phyloP scores from a whole-genome alignment of 1,284 basidiomycete genomes.

The Ceratobasidium sp. region DNA sequence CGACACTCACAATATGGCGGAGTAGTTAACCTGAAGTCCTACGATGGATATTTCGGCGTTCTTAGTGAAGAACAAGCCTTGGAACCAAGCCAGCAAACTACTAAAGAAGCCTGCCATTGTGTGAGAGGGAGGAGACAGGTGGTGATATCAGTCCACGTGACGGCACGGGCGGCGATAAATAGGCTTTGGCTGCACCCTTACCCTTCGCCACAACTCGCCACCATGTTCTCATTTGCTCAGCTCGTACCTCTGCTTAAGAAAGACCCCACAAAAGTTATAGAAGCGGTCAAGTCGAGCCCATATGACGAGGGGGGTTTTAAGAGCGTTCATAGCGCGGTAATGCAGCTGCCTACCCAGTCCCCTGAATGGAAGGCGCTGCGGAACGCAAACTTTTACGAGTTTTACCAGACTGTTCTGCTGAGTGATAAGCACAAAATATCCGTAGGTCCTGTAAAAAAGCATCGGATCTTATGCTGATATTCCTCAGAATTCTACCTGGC shows the following conservation, averaged over 20 bases:
- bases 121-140: constrained; percentile 20
- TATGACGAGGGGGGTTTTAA: constrained; percentile 25
- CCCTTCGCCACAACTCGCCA: constrained; percentile 12
- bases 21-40: constrained; percentile 76
- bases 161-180: constrained; percentile 1
- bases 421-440: constrained; percentile 24
- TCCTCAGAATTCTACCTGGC: constrained; percentile 21
- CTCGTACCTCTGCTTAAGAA: constrained; percentile 27
- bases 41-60: constrained; percentile 92
- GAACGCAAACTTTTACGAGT: constrained; percentile 40
- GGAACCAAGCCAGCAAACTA: constrained; percentile 65
- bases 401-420: constrained; percentile 33
- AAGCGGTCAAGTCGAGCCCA: constrained; percentile 12
- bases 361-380: constrained; percentile 33
- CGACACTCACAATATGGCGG: constrained; percentile 39
- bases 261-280: constrained; percentile 34
- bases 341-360: constrained; percentile 31
- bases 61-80: constrained; percentile 80
- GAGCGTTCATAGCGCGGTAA: constrained; percentile 18
- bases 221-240: constrained; percentile 23
- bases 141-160: constrained; percentile 43
- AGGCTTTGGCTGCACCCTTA: constrained; percentile 2
- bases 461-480: background rate
- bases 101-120: constrained; percentile 69
- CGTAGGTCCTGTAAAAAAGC: background rate